Evolutionary conservation across 202 grass and related monocot species (phyloP).

Genomic region (Hordeum pubiflorum): DNA sequence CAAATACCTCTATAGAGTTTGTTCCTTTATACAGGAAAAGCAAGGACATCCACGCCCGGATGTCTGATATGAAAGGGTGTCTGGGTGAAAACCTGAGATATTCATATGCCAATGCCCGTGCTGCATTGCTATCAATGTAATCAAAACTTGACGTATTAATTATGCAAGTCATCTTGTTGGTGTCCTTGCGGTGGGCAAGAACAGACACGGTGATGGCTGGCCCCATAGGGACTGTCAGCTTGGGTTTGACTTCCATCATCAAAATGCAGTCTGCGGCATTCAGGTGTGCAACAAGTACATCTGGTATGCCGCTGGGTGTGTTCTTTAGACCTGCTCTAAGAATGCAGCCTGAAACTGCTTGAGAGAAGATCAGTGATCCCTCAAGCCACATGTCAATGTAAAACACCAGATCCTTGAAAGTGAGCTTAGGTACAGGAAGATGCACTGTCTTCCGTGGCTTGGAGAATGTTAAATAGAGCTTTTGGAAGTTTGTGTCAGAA

Average conservation of each 20-base stretch:
- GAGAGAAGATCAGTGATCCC: slow-evolving; percentile 52
- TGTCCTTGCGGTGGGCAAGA: slow-evolving; percentile 59
- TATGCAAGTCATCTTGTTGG: slow-evolving; percentile 61
- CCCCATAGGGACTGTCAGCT: slow-evolving; percentile 31
- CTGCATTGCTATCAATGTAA: slow-evolving; percentile 62
- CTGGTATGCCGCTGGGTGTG: slow-evolving; percentile 43
- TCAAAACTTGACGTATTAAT: slow-evolving; percentile 59
- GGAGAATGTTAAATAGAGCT: slow-evolving; percentile 66
- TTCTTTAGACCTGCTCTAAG: slow-evolving; percentile 43
- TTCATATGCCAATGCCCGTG: slow-evolving; percentile 64
- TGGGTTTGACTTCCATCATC: slow-evolving; percentile 66
- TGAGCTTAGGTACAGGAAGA: slow-evolving; percentile 59
- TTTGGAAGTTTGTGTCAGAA: slow-evolving; percentile 44
- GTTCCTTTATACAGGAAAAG: slow-evolving; percentile 51
- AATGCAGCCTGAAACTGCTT: slow-evolving; percentile 54
- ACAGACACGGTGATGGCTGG: slow-evolving; percentile 53
- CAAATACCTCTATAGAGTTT: slow-evolving; percentile 58
- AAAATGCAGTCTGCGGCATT: slow-evolving; percentile 53
- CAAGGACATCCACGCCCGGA: slow-evolving; percentile 76
- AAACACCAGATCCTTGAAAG: slow-evolving; percentile 61
- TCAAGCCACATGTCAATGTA: slow-evolving; percentile 87
- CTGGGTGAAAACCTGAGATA: slow-evolving; percentile 74
- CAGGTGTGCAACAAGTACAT: slow-evolving; percentile 47
- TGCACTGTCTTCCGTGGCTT: slow-evolving; percentile 26
- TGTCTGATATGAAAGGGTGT: slow-evolving; percentile 73